Base-by-base conservation (phyloP, 2,329 filamentous ascomycete species). In the Lachnellula hyalina region DNA sequence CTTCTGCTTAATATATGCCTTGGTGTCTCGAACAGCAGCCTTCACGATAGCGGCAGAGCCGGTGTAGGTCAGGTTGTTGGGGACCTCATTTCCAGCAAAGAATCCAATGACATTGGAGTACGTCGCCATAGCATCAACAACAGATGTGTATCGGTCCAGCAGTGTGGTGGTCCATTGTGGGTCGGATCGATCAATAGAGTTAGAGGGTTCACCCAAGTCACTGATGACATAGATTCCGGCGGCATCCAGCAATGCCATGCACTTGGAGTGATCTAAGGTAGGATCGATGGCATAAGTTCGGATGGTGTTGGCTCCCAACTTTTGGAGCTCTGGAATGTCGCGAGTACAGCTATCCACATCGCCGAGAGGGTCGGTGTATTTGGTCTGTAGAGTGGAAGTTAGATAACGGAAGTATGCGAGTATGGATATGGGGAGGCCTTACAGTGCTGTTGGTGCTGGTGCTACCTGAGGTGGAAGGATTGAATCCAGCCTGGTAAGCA, bases 81-180 rank as follows among this genome's bases (percentile, higher is more conserved):
- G 86, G 59, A 99, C 94, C 76, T 99, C 93, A 75, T 99, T 97
- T 72, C 93, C 94, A 64, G 92, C 93, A 71, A 99, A 97, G 86
- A 96, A 97, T 65, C 94, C 94, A 63, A 99, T 86, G 51, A 90
- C 86, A 75, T 99, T 97, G 74, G 82, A 80, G 80, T 95, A 97
- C 70, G 88, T 79, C 65, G 80, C 77, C 67, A 97, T 77, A 59
- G 82, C 78, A 68, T 96, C 92, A 56, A 99, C 77, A 57, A 99
- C 94, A 40, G 74, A 73, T 52, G 85, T 89, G 80, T 97, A 97
- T 63, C 93, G 90, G 40, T 77, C 69, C 76, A 85, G 95, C 49
- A 96, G 80, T 17, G 80, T 79, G 52, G 84, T 79, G 70, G 92
- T 84, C 94, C 94, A 99, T 61, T 78, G 68, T 28, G 93, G 87